Evolutionary conservation across 306 rosid species (phyloP), one percentile per base, ranked within the genome.

Genomic region (Chamaecrista fasciculata): DNA sequence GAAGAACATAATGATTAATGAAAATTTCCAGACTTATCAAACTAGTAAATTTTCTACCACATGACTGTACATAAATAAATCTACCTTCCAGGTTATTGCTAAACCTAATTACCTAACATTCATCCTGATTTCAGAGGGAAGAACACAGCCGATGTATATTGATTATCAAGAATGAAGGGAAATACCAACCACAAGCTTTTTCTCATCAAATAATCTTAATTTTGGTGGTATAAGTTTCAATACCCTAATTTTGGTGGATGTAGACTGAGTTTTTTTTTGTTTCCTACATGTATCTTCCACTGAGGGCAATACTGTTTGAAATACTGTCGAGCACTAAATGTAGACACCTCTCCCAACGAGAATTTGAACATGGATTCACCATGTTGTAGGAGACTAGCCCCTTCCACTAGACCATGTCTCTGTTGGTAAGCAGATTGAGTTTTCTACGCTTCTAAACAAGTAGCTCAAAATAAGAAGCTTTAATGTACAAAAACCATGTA

Each of bases 191-290:
- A 58, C 23, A 47, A 16, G 43, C 15, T 11, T 69, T 39, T 43
- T n/a, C 39, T 28, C n/a, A 44, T 68, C 3, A 15, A 50, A 58
- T 76, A 68, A 29, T 31, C 63, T 31, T 8, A 42, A 68, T 23
- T 11, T 11, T 10, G 16, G 16, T 44, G 4, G 26, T 43, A 58
- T 24, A 60, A 28, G 29, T 31, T 66, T 11, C 34, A 4, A 34
- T 46, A 75, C 63, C 39, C 20, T 11, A 39, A 40, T 28, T 36
- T 37, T 42, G 15, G 55, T 14, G 24, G n/a, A 34, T 50, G 49
- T n/a, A n/a, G n/a, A n/a, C n/a, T n/a, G n/a, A n/a, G n/a, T n/a
- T n/a, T n/a, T n/a, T n/a, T n/a, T n/a, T n/a, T n/a, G n/a, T n/a
- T n/a, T n/a, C n/a, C n/a, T n/a, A n/a, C n/a, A n/a, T n/a, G n/a